Percentiles rank a stretch among this genome's conserved stretches.
Evolutionary conservation across 805 yeast genomes (phyloP).

Genomic region (Candida argentea): DNA sequence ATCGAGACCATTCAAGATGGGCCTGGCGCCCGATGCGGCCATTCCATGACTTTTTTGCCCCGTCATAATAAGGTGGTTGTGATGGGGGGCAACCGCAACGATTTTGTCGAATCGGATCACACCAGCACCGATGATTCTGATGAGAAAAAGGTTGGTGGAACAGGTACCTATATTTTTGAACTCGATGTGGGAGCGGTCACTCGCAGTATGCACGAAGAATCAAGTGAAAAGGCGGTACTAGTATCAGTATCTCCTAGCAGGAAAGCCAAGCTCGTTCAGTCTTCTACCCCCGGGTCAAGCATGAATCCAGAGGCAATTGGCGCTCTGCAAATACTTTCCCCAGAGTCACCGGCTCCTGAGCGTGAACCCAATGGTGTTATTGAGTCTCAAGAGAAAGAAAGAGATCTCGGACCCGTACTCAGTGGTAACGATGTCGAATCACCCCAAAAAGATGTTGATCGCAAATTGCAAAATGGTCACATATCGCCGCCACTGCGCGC

Average conservation of each 20-base stretch:
- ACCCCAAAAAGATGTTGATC: too few relatives aligned
- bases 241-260: slow-evolving; percentile 1
- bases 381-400: too few relatives aligned
- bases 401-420: too few relatives aligned
- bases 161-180: slow-evolving; percentile 52
- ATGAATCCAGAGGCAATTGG: not conserved
- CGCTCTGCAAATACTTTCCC: not conserved
- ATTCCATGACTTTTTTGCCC: slow-evolving; percentile 66
- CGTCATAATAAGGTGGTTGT: slow-evolving; percentile 60
- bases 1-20: slow-evolving; percentile 39
- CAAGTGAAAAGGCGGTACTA: not conserved
- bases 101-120: slow-evolving; percentile 43
- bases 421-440: too few relatives aligned
- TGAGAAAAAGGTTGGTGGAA: slow-evolving; percentile 35
- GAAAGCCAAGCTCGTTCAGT: slow-evolving; percentile 1
- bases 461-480: too few relatives aligned
- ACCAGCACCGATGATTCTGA: slow-evolving; percentile 43
- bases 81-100: slow-evolving; percentile 88
- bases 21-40: slow-evolving; percentile 88
- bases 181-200: slow-evolving; percentile 44
- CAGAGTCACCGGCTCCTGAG: too few relatives aligned
- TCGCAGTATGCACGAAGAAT: slow-evolving; percentile 8
- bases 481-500: too few relatives aligned
- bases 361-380: too few relatives aligned
- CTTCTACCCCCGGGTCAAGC: slow-evolving; percentile 1